phyloP scores from a whole-genome alignment of 177 flowering plant species.

The Tripterygium wilfordii region DNA sequence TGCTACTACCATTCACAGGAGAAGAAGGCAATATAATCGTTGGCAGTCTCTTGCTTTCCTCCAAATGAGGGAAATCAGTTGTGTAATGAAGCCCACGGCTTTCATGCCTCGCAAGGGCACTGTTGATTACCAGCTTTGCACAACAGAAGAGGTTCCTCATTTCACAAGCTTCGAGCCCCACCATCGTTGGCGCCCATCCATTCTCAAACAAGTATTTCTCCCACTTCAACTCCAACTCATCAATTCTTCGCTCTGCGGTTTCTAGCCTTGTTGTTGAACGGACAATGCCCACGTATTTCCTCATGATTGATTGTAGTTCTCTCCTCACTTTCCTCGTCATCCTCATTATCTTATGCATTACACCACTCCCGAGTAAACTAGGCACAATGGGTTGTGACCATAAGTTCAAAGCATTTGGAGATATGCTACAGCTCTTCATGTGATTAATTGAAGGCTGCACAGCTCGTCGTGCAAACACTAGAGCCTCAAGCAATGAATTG shows the following conservation, averaged over 20 bases:
- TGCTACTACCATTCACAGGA: slow-evolving; percentile 37
- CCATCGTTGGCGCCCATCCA: slow-evolving; percentile 88
- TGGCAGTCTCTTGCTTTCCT: slow-evolving; percentile 81
- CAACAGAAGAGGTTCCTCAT: slow-evolving; percentile 95
- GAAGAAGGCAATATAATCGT: slow-evolving; percentile 75
- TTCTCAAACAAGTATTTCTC: slow-evolving; percentile 61
- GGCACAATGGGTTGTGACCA: slow-evolving; percentile 71
- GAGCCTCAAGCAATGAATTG: slow-evolving; percentile 92
- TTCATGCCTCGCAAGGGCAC: slow-evolving; percentile 88
- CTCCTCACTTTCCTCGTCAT: slow-evolving; percentile 53
- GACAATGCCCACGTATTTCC: slow-evolving; percentile 89
- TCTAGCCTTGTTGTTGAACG: slow-evolving; percentile 67
- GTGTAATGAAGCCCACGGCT: slow-evolving; percentile 97
- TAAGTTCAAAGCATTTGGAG: slow-evolving; percentile 23
- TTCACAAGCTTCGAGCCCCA: slow-evolving; percentile 81
- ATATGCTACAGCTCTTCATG: slow-evolving; percentile 30
- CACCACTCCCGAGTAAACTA: slow-evolving; percentile 28
- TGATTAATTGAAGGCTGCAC: slow-evolving; percentile 81
- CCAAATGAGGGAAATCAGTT: slow-evolving; percentile 72
- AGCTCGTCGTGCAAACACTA: slow-evolving; percentile 89
- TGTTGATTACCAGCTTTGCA: slow-evolving; percentile 84
- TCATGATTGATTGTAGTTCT: slow-evolving; percentile 76
- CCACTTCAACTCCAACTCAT: slow-evolving; percentile 74
- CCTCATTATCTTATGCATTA: slow-evolving; percentile 24
- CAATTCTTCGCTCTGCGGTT: slow-evolving; percentile 63